Evolutionary conservation across 1,139 yeast genomes (phyloP).

Genomic region (Hansenula anomala): DNA sequence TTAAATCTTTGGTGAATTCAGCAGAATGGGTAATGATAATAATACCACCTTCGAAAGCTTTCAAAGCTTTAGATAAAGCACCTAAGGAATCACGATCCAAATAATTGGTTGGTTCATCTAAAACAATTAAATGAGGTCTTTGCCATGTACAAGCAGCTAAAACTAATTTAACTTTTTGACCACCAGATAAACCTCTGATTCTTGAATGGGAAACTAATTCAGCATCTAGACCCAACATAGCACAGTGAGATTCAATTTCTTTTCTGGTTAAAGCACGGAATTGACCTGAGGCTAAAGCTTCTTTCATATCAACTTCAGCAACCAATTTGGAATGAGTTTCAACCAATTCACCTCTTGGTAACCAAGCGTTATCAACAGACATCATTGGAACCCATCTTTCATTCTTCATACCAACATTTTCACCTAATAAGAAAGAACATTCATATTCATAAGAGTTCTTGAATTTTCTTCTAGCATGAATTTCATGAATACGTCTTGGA

Average conservation of each 20-base stretch:
- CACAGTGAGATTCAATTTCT: constrained; percentile 98
- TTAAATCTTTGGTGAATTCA: constrained; percentile 97
- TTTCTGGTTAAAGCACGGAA: constrained; percentile 99
- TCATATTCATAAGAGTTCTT: constrained; percentile 99
- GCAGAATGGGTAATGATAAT: constrained; percentile 99
- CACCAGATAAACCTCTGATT: constrained; percentile 99
- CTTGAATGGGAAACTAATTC: constrained; percentile 99
- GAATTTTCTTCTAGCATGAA: constrained; percentile 98
- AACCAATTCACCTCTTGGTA: constrained; percentile 99
- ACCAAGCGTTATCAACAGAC: constrained; percentile 99
- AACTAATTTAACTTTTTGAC: constrained; percentile 99
- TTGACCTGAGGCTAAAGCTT: constrained; percentile 99
- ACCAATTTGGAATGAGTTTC: constrained; percentile 98
- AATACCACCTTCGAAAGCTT: constrained; percentile 99
- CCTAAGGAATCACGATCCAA: constrained; percentile 99
- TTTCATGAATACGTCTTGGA: constrained; percentile 94
- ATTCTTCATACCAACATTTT: constrained; percentile 96
- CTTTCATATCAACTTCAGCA: constrained; percentile 99
- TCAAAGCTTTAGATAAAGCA: constrained; percentile 98
- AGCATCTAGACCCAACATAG: constrained; percentile 97
- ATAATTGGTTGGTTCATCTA: constrained; percentile 99
- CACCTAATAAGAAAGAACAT: constrained; percentile 95
- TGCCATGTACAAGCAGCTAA: constrained; percentile 99
- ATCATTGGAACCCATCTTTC: constrained; percentile 99
- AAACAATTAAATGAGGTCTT: constrained; percentile 98